Evolutionary conservation across 2,329 filamentous ascomycete genomes (phyloP).

Genomic region (Eurotiales sp.): DNA sequence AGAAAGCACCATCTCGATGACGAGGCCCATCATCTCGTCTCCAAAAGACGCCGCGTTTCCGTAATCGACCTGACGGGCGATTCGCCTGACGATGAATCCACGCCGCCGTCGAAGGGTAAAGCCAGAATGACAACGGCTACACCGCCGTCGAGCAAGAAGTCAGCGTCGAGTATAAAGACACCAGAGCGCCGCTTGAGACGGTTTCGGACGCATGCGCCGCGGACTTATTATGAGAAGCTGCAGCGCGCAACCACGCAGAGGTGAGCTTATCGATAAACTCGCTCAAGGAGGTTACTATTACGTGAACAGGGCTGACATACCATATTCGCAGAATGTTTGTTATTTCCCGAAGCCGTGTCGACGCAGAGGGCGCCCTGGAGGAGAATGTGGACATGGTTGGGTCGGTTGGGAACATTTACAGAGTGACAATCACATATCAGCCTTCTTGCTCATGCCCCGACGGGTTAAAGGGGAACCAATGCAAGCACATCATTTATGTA

Average conservation of each 20-base stretch:
- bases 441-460: conserved; percentile 57
- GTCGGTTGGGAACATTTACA: conserved; percentile 61
- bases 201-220: conserved; percentile 43
- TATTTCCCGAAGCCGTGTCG: conserved; percentile 47
- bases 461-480: conserved; percentile 53
- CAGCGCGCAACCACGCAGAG: conserved; percentile 49
- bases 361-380: conserved; percentile 42
- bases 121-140: neutral
- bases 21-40: neutral
- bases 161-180: neutral
- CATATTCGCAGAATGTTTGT: conserved; percentile 54
- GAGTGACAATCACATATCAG: conserved; percentile 50
- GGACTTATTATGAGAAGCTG: conserved; percentile 45
- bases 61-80: conserved; percentile 6
- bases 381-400: conserved; percentile 58
- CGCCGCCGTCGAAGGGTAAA: conserved; percentile 1
- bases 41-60: neutral
- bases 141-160: neutral
- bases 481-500: conserved; percentile 62
- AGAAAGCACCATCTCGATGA: neutral
- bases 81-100: conserved; percentile 19
- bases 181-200: conserved; percentile 38
- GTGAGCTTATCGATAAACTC: conserved; percentile 16
- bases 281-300: too few species aligned
- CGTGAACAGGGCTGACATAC: too few species aligned